Percentiles rank a stretch among this genome's conserved stretches.
Evolutionary conservation across 2,329 filamentous ascomycete genomes (phyloP).

Genomic region (Bipolaris sorokiniana): DNA sequence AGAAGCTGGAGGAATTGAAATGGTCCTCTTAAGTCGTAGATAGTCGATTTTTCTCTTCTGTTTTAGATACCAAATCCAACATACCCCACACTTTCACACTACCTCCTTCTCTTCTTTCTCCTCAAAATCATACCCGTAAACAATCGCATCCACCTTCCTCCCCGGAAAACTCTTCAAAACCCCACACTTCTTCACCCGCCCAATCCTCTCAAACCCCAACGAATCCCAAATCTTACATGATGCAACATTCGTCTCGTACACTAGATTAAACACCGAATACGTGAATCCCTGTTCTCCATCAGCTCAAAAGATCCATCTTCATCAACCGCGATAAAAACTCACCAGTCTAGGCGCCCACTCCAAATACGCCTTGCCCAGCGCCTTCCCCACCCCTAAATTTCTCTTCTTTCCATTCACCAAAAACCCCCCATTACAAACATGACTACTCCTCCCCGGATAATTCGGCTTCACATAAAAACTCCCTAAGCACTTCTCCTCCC

Average conservation of each 20-base stretch:
- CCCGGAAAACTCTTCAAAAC: neutral
- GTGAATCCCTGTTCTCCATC: neutral
- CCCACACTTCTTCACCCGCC: neutral
- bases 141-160: neutral
- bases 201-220: neutral
- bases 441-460: neutral
- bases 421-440: neutral
- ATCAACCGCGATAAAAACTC: neutral
- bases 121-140: neutral
- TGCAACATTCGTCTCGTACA: neutral
- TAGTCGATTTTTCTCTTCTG: neutral
- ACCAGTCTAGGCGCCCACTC: neutral
- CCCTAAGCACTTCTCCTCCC: neutral
- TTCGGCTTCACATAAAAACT: neutral
- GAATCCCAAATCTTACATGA: neutral
- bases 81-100: neutral
- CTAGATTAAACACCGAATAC: neutral
- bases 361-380: neutral
- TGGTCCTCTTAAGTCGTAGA: neutral
- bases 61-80: neutral
- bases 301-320: neutral
- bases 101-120: neutral
- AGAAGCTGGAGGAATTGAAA: neutral
- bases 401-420: neutral
- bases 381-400: neutral